phyloP scores from a whole-genome alignment of 192 early-diverging fungal genomes.

The Gaertneriomyces sp. region DNA sequence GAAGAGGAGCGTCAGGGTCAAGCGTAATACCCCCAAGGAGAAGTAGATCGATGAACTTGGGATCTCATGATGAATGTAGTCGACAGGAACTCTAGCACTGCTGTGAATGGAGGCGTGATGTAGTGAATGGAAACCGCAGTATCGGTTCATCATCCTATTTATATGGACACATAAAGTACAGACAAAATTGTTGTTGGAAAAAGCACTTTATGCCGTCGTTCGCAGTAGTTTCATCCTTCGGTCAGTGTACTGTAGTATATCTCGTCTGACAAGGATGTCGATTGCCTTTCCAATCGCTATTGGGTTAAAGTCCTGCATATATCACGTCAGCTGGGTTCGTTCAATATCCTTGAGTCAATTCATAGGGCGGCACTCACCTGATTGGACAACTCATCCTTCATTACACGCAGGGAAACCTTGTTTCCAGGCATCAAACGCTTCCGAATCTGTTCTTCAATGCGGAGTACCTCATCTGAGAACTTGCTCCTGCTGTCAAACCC shows the following conservation, averaged over 20 bases:
- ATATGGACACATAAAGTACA: neutral
- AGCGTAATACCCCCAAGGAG: neutral
- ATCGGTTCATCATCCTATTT: too few relatives aligned
- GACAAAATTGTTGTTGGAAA: constrained; percentile 4
- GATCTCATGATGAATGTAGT: too few relatives aligned
- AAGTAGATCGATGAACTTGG: neutral
- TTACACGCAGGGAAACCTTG: constrained; percentile 49
- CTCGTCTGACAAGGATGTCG: constrained; percentile 75
- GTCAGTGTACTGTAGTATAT: constrained; percentile 75
- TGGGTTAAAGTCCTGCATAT: constrained; percentile 11
- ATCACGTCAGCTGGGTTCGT: too few relatives aligned
- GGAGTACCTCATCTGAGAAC: constrained; percentile 69
- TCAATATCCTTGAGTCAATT: neutral
- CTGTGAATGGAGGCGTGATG: too few relatives aligned
- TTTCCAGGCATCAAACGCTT: constrained; percentile 85
- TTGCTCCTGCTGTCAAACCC: constrained; percentile 71
- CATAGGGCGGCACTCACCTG: constrained; percentile 31
- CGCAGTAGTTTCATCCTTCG: constrained; percentile 57
- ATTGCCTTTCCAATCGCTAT: constrained; percentile 67
- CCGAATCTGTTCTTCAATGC: constrained; percentile 80
- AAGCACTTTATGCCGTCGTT: constrained; percentile 11
- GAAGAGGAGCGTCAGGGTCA: constrained; percentile 19
- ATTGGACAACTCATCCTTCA: constrained; percentile 61
- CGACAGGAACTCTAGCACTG: too few relatives aligned
- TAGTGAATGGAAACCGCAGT: too few relatives aligned